These are phyloP conservation scores for Trypanosoma boissoni DNA, from an alignment of 208 protist genomes.

Conservation along the genomic window DNA sequence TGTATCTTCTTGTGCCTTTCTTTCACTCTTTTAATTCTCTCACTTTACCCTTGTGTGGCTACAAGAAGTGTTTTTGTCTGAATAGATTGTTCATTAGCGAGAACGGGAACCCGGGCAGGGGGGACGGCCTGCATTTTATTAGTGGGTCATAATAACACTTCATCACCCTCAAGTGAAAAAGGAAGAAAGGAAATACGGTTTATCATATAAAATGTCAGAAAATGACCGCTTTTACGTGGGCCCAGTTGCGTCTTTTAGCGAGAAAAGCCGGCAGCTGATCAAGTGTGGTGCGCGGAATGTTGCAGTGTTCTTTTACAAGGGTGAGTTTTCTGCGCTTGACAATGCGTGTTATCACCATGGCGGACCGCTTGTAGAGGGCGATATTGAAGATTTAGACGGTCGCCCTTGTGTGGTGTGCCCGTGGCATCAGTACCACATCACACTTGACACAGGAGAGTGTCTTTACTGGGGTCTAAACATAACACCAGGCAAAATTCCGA, in stretches of 20 bases:
- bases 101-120: too few relatives aligned
- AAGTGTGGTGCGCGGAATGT: conserved; percentile 80
- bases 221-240: conserved; percentile 19
- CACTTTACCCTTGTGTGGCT: too few relatives aligned
- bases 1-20: too few relatives aligned
- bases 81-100: too few relatives aligned
- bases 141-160: too few relatives aligned
- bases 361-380: conserved; percentile 78
- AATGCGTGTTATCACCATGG: conserved; percentile 93
- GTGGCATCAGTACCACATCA: conserved; percentile 89
- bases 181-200: too few relatives aligned
- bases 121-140: too few relatives aligned
- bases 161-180: too few relatives aligned
- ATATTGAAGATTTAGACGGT: conserved; percentile 90
- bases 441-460: conserved; percentile 85
- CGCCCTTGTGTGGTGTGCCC: conserved; percentile 89
- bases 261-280: conserved; percentile 71
- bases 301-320: conserved; percentile 63
- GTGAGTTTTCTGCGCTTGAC: conserved; percentile 82
- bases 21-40: too few relatives aligned
- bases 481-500: conserved; percentile 21
- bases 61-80: too few relatives aligned
- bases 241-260: conserved; percentile 13
- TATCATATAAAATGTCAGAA: conserved; percentile 10
- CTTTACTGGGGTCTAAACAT: conserved; percentile 78